These are phyloP conservation scores for Vitis hybrid DNA, from an alignment of 177 flowering plant genomes.

Conservation along the genomic window DNA sequence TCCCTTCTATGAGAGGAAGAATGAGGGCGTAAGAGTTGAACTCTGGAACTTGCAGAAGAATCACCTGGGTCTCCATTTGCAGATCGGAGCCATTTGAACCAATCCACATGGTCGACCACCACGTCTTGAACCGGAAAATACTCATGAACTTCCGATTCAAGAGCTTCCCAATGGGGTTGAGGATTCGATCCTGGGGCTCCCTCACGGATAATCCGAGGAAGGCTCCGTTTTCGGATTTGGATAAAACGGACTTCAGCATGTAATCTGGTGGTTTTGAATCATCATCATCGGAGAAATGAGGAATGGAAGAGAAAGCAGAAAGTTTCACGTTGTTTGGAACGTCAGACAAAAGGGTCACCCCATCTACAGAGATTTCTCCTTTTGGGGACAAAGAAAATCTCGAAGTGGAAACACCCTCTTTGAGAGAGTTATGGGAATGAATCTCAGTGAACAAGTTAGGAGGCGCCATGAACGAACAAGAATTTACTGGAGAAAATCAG, in stretches of 20 bases:
- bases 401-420: not conserved
- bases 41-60: not conserved
- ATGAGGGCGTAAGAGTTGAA: not conserved
- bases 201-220: not conserved
- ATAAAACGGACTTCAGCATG: not conserved
- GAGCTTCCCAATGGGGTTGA: slow-evolving; percentile 4
- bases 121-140: slow-evolving; percentile 11
- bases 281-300: not conserved
- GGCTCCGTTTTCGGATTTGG: not conserved
- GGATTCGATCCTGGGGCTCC: not conserved
- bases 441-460: not conserved
- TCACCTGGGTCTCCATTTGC: slow-evolving; percentile 10
- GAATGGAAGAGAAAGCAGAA: not conserved
- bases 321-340: not conserved
- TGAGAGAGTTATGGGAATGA: not conserved
- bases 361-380: not conserved
- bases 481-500: too few relatives aligned
- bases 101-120: slow-evolving; percentile 11
- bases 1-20: slow-evolving; percentile 1
- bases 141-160: not conserved
- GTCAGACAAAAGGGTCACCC: not conserved
- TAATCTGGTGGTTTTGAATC: not conserved
- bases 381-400: not conserved
- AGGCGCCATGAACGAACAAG: not conserved
- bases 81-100: slow-evolving; percentile 2